Evolutionary conservation across 1,284 basidiomycete genomes (phyloP), one percentile per base, ranked within the genome.

Genomic region (Cryptococcus sp.): DNA sequence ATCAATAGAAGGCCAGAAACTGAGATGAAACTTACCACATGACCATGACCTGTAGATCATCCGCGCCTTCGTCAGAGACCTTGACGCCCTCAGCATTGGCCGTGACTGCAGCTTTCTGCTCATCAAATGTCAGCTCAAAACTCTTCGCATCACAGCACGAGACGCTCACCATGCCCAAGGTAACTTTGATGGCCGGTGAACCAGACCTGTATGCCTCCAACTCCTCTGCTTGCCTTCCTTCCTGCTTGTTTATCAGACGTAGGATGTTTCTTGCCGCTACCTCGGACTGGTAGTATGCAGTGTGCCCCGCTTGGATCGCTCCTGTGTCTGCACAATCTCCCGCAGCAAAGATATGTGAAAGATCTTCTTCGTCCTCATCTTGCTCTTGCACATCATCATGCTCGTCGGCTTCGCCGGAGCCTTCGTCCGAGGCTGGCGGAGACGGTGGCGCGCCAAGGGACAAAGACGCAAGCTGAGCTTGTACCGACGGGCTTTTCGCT

Each of bases 151-250:
- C 46, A 53, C 19, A 22, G 46, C 16, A 37, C 11, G 37, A 26
- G 38, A 7, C 20, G 69, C 64, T 65, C 47, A 68, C 66, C 59
- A 87, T 69, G 2, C 87, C 87, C 25, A 89, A 80, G 0, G 87
- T 85, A 16, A 89, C 81, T 74, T 88, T 88, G 80, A 89, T 89
- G 48, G 81, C 84, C 5, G 86, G 86, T 17, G 80, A 70, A 7
- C 81, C 81, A 15, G 83, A 83, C 10, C 68, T 78, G 72, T 89
- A 89, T 15, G 73, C 70, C 61, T 86, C 84, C 29, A 91, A 69
- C 50, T 77, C 70, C 7, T 65, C 69, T 55, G 53, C 62, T 23
- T 57, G 59, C 45, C 54, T 59, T n/a, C 62, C 52, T 48, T 66
- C 60, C 7, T 59, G 56, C 41, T 46, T 55, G 20, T 26, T 55